These are phyloP conservation scores for Penicillium cosmopolitanum DNA, from an alignment of 495 filamentous ascomycete species.

Conservation along the genomic window DNA sequence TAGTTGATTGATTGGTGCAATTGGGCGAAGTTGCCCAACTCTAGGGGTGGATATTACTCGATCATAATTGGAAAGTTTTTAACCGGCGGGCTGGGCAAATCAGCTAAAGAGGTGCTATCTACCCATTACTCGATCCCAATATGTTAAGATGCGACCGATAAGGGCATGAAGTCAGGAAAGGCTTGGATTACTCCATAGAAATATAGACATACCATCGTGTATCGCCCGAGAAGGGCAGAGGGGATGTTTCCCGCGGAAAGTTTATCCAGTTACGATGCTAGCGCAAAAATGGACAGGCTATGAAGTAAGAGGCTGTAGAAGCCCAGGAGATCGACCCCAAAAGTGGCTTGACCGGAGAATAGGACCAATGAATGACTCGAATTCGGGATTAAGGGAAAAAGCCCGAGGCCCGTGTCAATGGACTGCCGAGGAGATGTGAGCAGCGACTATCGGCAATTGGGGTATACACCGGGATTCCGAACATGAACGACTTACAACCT, in stretches of 20 bases:
- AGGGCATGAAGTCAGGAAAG: neutral
- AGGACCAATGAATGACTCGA: too few relatives aligned
- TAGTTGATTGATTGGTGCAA: neutral
- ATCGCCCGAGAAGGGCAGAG: neutral
- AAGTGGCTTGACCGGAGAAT: too few relatives aligned
- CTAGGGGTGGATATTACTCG: constrained; percentile 5
- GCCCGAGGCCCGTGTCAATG: too few relatives aligned
- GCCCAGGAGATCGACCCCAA: too few relatives aligned
- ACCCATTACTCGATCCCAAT: constrained; percentile 2
- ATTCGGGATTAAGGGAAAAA: too few relatives aligned
- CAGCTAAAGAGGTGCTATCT: neutral
- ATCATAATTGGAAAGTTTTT: constrained; percentile 12
- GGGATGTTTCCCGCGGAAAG: constrained; percentile 14
- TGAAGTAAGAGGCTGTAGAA: too few relatives aligned
- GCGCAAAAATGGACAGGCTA: too few relatives aligned
- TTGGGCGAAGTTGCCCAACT: constrained; percentile 11
- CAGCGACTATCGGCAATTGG: too few relatives aligned
- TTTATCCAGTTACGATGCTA: neutral
- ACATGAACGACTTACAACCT: too few relatives aligned
- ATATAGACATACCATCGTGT: constrained; percentile 6
- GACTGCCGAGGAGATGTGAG: too few relatives aligned
- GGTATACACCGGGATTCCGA: too few relatives aligned
- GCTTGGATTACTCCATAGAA: constrained; percentile 18
- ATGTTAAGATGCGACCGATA: neutral
- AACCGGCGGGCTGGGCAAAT: neutral